phyloP scores from a whole-genome alignment of 148 eudicot species.

The Camellia japonica region DNA sequence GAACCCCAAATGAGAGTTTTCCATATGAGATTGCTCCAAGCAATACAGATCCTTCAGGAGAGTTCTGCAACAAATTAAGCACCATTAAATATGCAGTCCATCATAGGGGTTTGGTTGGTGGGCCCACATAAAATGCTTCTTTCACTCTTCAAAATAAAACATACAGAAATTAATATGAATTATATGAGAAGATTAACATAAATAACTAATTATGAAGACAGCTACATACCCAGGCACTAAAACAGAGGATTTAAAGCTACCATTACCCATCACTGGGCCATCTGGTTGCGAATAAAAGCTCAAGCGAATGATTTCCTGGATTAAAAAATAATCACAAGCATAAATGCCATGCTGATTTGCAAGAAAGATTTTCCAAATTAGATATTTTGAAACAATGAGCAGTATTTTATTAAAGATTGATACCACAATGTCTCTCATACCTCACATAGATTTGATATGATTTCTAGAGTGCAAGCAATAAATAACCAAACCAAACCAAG shows the following conservation, averaged over 20 bases:
- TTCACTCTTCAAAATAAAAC: constrained; percentile 46
- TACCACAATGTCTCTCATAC: not conserved
- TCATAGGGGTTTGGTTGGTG: constrained; percentile 45
- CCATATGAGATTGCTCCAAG: constrained; percentile 89
- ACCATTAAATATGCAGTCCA: constrained; percentile 7
- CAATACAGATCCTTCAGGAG: constrained; percentile 78
- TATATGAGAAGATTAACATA: not conserved
- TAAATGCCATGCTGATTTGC: not conserved
- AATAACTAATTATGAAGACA: not conserved
- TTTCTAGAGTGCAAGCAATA: not conserved
- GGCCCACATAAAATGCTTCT: constrained; percentile 92
- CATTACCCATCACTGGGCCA: constrained; percentile 77
- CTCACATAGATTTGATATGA: not conserved
- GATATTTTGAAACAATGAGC: not conserved
- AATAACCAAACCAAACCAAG: too few species aligned
- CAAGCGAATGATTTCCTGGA: constrained; percentile 70
- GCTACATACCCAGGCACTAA: constrained; percentile 80
- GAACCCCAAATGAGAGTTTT: constrained; percentile 51
- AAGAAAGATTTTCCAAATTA: not conserved
- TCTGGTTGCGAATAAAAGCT: constrained; percentile 91
- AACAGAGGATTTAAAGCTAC: constrained; percentile 68
- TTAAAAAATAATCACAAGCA: constrained; percentile 18
- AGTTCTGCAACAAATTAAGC: constrained; percentile 50
- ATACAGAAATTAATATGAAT: constrained; percentile 11
- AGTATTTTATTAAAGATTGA: not conserved